phyloP scores from a whole-genome alignment of 805 yeast species.

The Ogataea ramenticola region DNA sequence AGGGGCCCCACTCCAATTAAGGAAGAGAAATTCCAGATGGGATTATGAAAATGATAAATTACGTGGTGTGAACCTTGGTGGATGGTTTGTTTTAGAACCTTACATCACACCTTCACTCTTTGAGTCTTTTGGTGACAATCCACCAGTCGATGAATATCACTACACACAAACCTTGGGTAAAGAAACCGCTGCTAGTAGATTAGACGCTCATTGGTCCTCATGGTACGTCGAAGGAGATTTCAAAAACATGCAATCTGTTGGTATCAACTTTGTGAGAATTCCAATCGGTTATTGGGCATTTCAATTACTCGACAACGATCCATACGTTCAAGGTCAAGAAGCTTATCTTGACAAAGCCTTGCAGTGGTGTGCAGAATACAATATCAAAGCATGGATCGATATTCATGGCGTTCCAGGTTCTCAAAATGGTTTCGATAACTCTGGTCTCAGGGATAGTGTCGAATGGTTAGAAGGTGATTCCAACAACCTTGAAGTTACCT shows the following conservation, averaged over 20 bases:
- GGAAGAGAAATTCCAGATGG: slow-evolving; percentile 25
- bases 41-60: slow-evolving; percentile 21
- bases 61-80: slow-evolving; percentile 62
- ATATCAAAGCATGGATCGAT: slow-evolving; percentile 65
- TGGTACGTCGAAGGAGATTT: slow-evolving; percentile 59
- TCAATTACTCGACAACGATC: slow-evolving; percentile 41
- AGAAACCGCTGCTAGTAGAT: slow-evolving; percentile 32
- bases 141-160: slow-evolving; percentile 58
- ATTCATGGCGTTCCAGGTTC: slow-evolving; percentile 81
- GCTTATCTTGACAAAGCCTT: slow-evolving; percentile 57
- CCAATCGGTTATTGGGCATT: slow-evolving; percentile 85
- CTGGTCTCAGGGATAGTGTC: slow-evolving; percentile 52
- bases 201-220: slow-evolving; percentile 48
- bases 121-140: slow-evolving; percentile 28
- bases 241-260: slow-evolving; percentile 38
- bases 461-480: slow-evolving; percentile 47
- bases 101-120: slow-evolving; percentile 62
- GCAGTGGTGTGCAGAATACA: slow-evolving; percentile 57
- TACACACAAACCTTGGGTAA: slow-evolving; percentile 43
- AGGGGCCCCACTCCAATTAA: slow-evolving; percentile 19
- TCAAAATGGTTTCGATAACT: slow-evolving; percentile 81
- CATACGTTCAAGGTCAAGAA: slow-evolving; percentile 62
- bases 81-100: slow-evolving; percentile 69
- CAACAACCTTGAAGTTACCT: slow-evolving; percentile 44
- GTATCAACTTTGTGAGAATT: slow-evolving; percentile 64